Evolutionary conservation across 176 grass and related monocot genomes (phyloP), one percentile per base, ranked within the genome.

Genomic region (Chloris gayana): DNA sequence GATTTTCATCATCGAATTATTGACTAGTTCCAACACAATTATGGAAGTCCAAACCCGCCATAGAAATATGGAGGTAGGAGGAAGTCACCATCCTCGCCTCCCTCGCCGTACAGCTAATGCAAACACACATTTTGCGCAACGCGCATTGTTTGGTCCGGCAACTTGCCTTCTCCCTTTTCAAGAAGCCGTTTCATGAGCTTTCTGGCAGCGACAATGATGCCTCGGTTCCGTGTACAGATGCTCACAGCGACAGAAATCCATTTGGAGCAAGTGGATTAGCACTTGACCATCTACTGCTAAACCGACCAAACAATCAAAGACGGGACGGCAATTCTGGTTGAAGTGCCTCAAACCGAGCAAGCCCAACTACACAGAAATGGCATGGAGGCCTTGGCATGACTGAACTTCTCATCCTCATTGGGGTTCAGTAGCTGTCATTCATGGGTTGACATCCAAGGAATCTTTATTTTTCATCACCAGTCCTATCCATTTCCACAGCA

Each of bases 171-270:
- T 47, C 14, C 45, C n/a, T 37, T 78, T 46, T 83, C 68, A 51
- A 88, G 70, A 88, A 88, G 27, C 76, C 33, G 59, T 75, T 41
- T 50, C 41, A 51, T 26, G 62, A 88, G 32, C 75, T 80, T 79
- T 84, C 75, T 75, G 69, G 80, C 31, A 9, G 14, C 47, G 80
- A 88, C 56, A 74, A 49, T 21, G 80, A 67, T 45, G 60, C 24
- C 49, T 67, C 14, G 24, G 22, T 58, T 60, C 73, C 59, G 69
- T 79, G 34, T 59, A 22, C 33, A 39, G 74, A 63, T 53, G 74
- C 54, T 41, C 49, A 47, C 24, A 85, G 70, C 70, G 83, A 60
- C 24, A 61, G 2, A 12, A 59, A 56, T 0, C 41, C 46, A 71
- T 44, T 42, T 22, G 6, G 39, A 50, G 14, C 25, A 68, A 79